Evolutionary conservation across 106 monocot genomes (phyloP).

Genomic region (Gastrodia elata): DNA sequence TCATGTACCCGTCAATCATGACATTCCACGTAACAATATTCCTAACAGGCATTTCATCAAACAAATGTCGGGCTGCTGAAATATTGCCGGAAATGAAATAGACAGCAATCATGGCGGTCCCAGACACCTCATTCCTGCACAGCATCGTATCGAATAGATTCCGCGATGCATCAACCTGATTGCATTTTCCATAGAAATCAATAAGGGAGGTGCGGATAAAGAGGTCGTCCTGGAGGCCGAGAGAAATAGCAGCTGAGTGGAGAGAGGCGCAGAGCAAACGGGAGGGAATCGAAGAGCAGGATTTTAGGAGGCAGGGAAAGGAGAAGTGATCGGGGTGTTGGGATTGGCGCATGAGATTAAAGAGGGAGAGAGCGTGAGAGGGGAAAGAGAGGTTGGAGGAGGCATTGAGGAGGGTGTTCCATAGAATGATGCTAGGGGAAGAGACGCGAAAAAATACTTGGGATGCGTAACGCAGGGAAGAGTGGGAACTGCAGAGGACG

Average conservation of each 20-base stretch:
- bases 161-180: conserved; percentile 19
- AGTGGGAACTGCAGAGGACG: conserved; percentile 34
- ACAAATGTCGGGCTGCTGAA: conserved; percentile 25
- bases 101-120: conserved; percentile 53
- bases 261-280: conserved; percentile 22
- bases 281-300: conserved; percentile 23
- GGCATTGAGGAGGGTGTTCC: conserved; percentile 56
- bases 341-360: conserved; percentile 27
- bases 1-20: conserved; percentile 61
- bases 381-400: conserved; percentile 26
- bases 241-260: conserved; percentile 30
- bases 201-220: conserved; percentile 60
- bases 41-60: conserved; percentile 53
- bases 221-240: conserved; percentile 42
- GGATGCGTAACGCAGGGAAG: conserved; percentile 35
- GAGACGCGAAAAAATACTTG: conserved; percentile 26
- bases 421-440: conserved; percentile 38
- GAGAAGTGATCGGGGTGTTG: conserved; percentile 42
- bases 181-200: conserved; percentile 54
- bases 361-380: conserved; percentile 23
- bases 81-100: conserved; percentile 26
- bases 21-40: conserved; percentile 57
- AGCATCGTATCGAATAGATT: conserved; percentile 51
- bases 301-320: conserved; percentile 51
- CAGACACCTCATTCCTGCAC: conserved; percentile 32